Percentiles rank a stretch among this genome's conserved stretches.
These are phyloP conservation scores for Seminavis robusta DNA, from an alignment of 108 stramenopile species.

Conservation along the genomic window DNA sequence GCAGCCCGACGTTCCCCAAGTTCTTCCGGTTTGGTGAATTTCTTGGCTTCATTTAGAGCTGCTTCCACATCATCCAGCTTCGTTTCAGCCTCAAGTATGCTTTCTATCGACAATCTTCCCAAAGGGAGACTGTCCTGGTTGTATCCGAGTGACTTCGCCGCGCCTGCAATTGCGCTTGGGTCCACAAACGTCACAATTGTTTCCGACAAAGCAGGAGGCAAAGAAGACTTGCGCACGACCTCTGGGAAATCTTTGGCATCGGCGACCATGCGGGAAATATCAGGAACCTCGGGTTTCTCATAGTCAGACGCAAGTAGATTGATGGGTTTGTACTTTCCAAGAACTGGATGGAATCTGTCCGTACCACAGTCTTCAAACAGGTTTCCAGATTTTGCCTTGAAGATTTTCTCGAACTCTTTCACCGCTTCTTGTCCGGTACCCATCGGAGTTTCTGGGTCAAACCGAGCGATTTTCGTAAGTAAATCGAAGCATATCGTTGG, in stretches of 20 bases:
- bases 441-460: neutral
- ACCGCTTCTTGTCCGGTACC: neutral
- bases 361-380: neutral
- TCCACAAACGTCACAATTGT: neutral
- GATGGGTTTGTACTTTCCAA: conserved; percentile 1
- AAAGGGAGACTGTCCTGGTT: neutral
- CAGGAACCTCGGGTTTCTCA: neutral
- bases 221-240: neutral
- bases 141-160: neutral
- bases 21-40: neutral
- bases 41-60: neutral
- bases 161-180: neutral
- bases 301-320: neutral
- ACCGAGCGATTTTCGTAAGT: too few species aligned
- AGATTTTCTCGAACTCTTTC: neutral
- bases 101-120: neutral
- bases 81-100: neutral
- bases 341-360: neutral
- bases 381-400: neutral
- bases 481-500: too few species aligned
- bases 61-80: neutral
- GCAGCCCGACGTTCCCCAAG: neutral
- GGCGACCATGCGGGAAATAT: neutral
- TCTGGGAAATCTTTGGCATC: neutral
- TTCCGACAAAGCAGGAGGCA: neutral